Base-by-base conservation (phyloP, 1,284 basidiomycete species). In the Ustilago vetiveriae region DNA sequence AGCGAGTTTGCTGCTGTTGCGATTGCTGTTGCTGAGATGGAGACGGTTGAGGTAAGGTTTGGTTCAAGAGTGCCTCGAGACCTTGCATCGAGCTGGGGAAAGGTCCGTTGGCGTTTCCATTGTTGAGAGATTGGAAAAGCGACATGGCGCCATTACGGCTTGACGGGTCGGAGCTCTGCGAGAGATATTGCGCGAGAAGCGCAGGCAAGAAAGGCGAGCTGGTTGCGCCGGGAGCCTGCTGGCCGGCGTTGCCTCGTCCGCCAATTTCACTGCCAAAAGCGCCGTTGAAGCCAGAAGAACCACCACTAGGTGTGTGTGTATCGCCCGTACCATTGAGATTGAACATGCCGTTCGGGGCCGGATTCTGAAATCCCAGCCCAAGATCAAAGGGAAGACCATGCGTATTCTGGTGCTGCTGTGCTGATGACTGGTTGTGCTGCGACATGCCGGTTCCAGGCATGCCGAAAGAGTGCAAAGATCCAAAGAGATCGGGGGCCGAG, bases 161-260 rank as follows among this genome's bases (percentile, higher is more conserved):
- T 6, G 66, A 41, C 0, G 49, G 38, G 29, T 63, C 59, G 14
- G 46, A 45, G 3, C 51, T 32, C 13, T 68, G 71, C 32, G 67
- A 70, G 19, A 71, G 60, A 17, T 70, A 69, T 39, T 70, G 71
- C 11, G 56, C 64, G 5, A 68, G 64, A 38, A 75, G 57, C 9
- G 56, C 62, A 16, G 57, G 53, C 33, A 72, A 39, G 46, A 64
- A 47, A 3, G 59, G 47, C 17, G 58, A 51, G 17, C 42, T 55
- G 19, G 55, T 48, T 19, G 53, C 29, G 38, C 39, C 26, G 27
- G 43, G 11, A 4, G 43, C 50, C 21, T 43, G 56, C 33, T 54
- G 53, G 10, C 32, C 40, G n/a, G n/a, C n/a, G 5, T 32, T 37
- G 3, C 19, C 53, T 35, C 55, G 53, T 14, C 30, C 37, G 14